Evolutionary conservation across 192 early-diverging fungal species (phyloP).

Genomic region (Backusella luteola): DNA sequence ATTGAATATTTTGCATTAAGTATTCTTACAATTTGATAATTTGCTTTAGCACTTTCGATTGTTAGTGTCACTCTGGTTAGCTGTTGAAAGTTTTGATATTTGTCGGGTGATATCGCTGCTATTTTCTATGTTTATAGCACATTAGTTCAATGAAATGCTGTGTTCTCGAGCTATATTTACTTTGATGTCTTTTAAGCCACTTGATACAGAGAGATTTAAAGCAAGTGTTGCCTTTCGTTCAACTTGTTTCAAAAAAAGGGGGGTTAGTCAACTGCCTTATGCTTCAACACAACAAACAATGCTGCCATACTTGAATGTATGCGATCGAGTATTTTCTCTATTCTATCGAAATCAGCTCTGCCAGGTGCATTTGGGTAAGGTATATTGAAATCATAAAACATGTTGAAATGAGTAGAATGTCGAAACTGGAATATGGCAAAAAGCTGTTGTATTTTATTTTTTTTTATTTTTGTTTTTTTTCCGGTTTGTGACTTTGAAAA

Average conservation of each 20-base stretch:
- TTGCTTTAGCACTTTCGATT: constrained; percentile 6
- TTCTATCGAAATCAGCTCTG: constrained; percentile 36
- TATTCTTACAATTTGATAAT: constrained; percentile 19
- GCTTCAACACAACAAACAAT: neutral
- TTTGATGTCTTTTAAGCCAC: neutral
- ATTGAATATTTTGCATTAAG: no score
- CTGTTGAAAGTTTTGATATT: constrained; percentile 11
- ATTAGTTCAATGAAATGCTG: no score
- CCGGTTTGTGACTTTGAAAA: neutral
- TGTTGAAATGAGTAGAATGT: constrained; percentile 2
- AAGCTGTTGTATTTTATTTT: neutral
- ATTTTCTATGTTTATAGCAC: neutral
- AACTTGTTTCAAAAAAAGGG: neutral
- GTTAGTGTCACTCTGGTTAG: constrained; percentile 13
- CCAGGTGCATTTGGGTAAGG: constrained; percentile 38
- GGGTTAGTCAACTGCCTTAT: neutral
- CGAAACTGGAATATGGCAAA: neutral
- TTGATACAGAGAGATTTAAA: neutral
- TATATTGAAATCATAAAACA: constrained; percentile 63
- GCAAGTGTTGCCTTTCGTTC: constrained; percentile 20
- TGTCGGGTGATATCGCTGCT: neutral
- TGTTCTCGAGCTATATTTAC: neutral
- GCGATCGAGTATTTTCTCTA: constrained; percentile 42
- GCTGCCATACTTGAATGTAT: constrained; percentile 44
- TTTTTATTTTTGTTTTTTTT: neutral